Base-by-base conservation (phyloP, 2,329 filamentous ascomycete genomes). In the Trichoderma gracile region DNA sequence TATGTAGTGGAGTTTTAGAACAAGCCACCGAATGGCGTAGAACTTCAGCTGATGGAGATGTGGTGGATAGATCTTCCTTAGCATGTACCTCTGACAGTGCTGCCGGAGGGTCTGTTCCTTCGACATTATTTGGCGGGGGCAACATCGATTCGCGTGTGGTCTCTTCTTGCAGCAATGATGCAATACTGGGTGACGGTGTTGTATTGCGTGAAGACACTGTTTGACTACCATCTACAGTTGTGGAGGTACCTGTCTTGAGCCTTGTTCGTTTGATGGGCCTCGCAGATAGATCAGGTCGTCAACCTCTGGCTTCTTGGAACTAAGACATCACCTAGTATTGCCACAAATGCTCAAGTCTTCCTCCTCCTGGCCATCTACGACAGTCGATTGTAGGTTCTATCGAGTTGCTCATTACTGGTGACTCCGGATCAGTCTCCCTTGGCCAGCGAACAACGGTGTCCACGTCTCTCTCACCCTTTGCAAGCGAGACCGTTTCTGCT, bases 381-480 rank as follows among this genome's bases (percentile, higher is more conserved):
- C 6, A 63, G 42, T 23, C 59, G 17, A 47, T 46, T 58, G 19
- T 58, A 19, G 38, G 47, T 47, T n/a, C 53, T 38, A 38, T 58
- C 49, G 17, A 57, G 45, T 7, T 25, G 59, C 1, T 57, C 45
- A 6, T 33, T 25, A 53, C 47, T 43, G 12, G n/a, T 54, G 5
- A 66, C 40, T 38, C 64, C 30, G 17, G 64, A 40, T 38, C 59
- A 58, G 15, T 64, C 59, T 66, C 53, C 25, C 42, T 21, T 5
- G 55, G 47, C 6, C 55, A 27, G 25, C n/a, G 47, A 64, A 3
- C 46, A 58, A 64, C 3, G 15, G 54, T 3, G 10, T 46, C 46
- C 38, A 58, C n/a, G 45, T 57, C 10, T 47, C 62, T 33, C 19
- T 15, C 54, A 59, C 40, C 12, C 23, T 46, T 14, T 17, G 10